Evolutionary conservation across 2,329 filamentous ascomycete genomes (phyloP), one percentile per base, ranked within the genome.

Genomic region (Pseudogymnoascus sp.): DNA sequence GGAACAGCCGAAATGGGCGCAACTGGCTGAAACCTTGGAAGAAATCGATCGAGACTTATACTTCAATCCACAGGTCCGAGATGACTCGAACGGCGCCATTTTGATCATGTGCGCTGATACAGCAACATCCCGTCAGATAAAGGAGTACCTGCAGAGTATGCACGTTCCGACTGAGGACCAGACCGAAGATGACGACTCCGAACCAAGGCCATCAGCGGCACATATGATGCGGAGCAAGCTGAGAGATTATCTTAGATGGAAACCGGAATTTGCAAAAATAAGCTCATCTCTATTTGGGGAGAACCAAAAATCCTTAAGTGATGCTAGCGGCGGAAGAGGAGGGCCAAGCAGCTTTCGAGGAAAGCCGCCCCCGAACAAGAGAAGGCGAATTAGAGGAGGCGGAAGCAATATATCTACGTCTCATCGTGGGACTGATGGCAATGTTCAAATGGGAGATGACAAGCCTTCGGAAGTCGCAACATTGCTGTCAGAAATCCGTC

Each of bases 71-170:
- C 79, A 81, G 7, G 78, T 82, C n/a, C 82, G 85, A 64, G 92
- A 95, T 74, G 90, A 92, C 71, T 96, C 92, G 0, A 96, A 92
- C 72, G 90, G 90, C n/a, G 91, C 90, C 2, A 92, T 96, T 61
- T 79, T 99, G 36, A 91, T 99, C 74, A 98, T 99, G 95, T 98
- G 93, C 73, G 88, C 89, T 25, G 93, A 96, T 71, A 86, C 90
- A 64, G 86, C 87, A 64, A 96, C 92, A 7, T 96, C 91, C 72
- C 85, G 89, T 13, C 95, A 99, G 71, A 80, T 99, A 45, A 86
- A 92, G 68, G 93, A 98, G 73, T 98, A 93, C 73, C 79, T 99
- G 19, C 90, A 96, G 74, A 92, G 86, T 6, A 97, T 96, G 92
- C 86, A 96, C 72, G 83, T 93, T 28, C 85, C 84, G 63, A 81